phyloP scores from a whole-genome alignment of 129 eudicot species.

The Calendula officinalis region DNA sequence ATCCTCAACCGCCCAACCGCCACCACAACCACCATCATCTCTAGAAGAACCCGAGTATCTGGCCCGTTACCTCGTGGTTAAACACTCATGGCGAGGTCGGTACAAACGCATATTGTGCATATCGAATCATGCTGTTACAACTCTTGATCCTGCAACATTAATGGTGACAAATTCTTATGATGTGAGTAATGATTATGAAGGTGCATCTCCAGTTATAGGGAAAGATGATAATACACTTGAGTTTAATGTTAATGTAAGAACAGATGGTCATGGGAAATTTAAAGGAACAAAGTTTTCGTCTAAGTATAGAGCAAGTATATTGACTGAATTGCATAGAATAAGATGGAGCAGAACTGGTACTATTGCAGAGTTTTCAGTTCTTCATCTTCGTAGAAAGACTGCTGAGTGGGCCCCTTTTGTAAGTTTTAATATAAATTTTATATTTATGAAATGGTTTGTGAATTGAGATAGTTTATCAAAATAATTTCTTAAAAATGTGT shows the following conservation, averaged over 20 bases:
- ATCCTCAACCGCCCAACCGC: slow-evolving; percentile 34
- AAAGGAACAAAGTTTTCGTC: slow-evolving; percentile 79
- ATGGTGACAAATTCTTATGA: slow-evolving; percentile 83
- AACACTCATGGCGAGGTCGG: slow-evolving; percentile 98
- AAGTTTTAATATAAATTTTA: slow-evolving; percentile 32
- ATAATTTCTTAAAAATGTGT: background rate
- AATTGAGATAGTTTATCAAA: too few relatives aligned
- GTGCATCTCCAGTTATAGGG: slow-evolving; percentile 72
- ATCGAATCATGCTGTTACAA: slow-evolving; percentile 48
- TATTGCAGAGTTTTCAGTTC: slow-evolving; percentile 77
- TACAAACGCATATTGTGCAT: slow-evolving; percentile 87
- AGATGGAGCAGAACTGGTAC: slow-evolving; percentile 66
- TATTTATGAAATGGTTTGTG: background rate
- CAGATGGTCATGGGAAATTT: slow-evolving; percentile 92
- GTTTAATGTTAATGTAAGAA: slow-evolving; percentile 75
- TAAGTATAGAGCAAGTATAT: slow-evolving; percentile 72
- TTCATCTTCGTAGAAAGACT: slow-evolving; percentile 81
- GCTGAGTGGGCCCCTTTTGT: slow-evolving; percentile 81
- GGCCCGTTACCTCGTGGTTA: slow-evolving; percentile 73
- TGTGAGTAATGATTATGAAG: slow-evolving; percentile 68
- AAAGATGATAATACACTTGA: slow-evolving; percentile 77
- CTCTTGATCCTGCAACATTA: slow-evolving; percentile 75
- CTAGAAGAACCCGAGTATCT: slow-evolving; percentile 85
- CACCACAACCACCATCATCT: slow-evolving; percentile 33
- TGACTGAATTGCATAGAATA: slow-evolving; percentile 86